Evolutionary conservation across 768 basidiomycete genomes (phyloP), one percentile per base, ranked within the genome.

Genomic region (Lactarius akahatsu): DNA sequence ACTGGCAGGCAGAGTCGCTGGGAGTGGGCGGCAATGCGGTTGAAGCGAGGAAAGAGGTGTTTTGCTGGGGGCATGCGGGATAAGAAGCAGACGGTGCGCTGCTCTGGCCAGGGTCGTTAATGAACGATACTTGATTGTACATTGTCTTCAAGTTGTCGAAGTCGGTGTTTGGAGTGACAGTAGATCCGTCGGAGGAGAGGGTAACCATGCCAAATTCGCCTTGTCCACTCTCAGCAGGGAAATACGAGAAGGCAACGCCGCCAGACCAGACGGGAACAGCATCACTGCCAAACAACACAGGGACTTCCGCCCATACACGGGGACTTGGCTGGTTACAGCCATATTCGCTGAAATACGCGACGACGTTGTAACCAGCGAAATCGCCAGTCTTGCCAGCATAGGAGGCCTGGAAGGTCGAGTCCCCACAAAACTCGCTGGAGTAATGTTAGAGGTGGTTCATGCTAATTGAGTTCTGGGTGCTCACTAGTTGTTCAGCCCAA

Each of bases 341-440:
- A 62, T 84, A 96, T 82, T 94, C 92, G 74, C 91, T 90, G 79
- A 96, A 92, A 80, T 96, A 96, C 10, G 93, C 92, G 1, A 85
- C 85, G 32, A 96, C 84, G 65, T 91, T 91, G 76, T 86, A 89
- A 67, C 80, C 76, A 26, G 83, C 80, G 72, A 84, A 92, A 23
- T 83, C 80, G 40, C 73, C 76, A 23, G 86, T 84, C 57, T 81
- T 82, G 38, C 70, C 75, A 57, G 84, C 81, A 76, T 91, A 94
- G 5, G 85, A 79, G 10, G 75, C 74, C 61, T 83, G 72, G 74
- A 86, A 86, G 11, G 78, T 84, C 4, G 85, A 84, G 68, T 82
- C 77, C 47, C 93, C 94, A 74, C 93, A 94, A 90, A 90, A 95
- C 70, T 88, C 83, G 72, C 94, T 95, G 71, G 57, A 28, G 16